A percentile compares a stretch with the other conserved stretches of the same genome.
Evolutionary conservation across 2,329 filamentous ascomycete genomes (phyloP).

Genomic region (Nothopassalora personata): DNA sequence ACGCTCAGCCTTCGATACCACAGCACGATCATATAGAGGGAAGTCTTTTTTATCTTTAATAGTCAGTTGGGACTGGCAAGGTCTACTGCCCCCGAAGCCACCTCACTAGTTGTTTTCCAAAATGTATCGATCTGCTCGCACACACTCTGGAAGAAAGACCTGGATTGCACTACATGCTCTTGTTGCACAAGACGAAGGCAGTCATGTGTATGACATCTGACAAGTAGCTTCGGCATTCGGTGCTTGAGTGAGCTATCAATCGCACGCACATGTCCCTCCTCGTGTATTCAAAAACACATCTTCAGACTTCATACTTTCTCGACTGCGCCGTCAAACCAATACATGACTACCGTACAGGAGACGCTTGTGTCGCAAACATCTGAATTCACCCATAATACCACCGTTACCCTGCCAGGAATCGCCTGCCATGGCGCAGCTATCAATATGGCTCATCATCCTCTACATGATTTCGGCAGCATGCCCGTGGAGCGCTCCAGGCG

Average conservation of each 20-base stretch:
- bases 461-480: neutral
- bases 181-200: neutral
- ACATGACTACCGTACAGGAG: neutral
- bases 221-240: neutral
- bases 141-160: too few relatives aligned
- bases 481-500: neutral
- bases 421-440: neutral
- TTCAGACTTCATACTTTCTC: neutral
- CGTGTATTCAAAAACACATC: neutral
- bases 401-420: neutral
- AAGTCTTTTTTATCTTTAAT: neutral
- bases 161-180: neutral
- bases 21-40: neutral
- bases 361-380: neutral
- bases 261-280: neutral
- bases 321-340: neutral
- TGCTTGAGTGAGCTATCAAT: neutral
- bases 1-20: neutral
- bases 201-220: neutral
- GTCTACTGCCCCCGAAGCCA: too few relatives aligned
- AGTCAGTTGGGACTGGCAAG: neutral
- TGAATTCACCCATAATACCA: neutral
- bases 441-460: neutral
- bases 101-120: too few relatives aligned
- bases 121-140: too few relatives aligned